Base-by-base conservation (phyloP, 345 rosid species). In the Streptanthus diversifolius region DNA sequence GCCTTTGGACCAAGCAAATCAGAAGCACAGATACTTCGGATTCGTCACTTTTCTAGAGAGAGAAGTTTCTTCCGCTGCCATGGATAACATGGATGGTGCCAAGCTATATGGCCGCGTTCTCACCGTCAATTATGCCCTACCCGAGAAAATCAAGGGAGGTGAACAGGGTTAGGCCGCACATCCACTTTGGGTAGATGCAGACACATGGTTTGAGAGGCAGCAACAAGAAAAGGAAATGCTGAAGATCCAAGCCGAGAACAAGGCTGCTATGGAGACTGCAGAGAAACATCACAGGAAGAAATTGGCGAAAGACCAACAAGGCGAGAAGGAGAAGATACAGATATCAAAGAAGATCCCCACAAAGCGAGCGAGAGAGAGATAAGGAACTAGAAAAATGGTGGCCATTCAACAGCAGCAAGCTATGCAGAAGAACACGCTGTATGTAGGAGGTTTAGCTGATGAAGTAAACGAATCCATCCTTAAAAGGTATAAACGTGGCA, bases 151-250 rank as follows among this genome's bases (percentile, higher is more conserved):
- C 66, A 95, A 95, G 90, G 99, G 99, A 64, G 99, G 99, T 3
- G 97, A 95, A 66, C 97, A 91, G 82, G 98, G 99, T 9, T 95
- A 98, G 99, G 99, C 99, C 5, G 97, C 99, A 7, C 98, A 95
- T 76, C 98, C 99, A n/a, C 87, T 91, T 58, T 95, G 99, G 97
- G 97, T 93, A 52, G 99, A 91, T 70, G 99, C 97, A 40, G 99
- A 95, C 58, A 95, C 99, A 12, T 95, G 99, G 99, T 91, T 91
- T 37, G 97, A 95, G 77, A 62, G 97, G 75, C 97, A 91, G 80
- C 95, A 84, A 66, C 96, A 93, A 79, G 92, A 91, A 57, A 89
- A 91, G 82, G 98, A 93, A 60, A 87, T 91, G 88, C 80, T 80
- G 55, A 84, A 83, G 21, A 71, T 88, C 3, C 91, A 95, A 73